Base-by-base conservation (phyloP, 306 rosid genomes). In the Vicia villosa region DNA sequence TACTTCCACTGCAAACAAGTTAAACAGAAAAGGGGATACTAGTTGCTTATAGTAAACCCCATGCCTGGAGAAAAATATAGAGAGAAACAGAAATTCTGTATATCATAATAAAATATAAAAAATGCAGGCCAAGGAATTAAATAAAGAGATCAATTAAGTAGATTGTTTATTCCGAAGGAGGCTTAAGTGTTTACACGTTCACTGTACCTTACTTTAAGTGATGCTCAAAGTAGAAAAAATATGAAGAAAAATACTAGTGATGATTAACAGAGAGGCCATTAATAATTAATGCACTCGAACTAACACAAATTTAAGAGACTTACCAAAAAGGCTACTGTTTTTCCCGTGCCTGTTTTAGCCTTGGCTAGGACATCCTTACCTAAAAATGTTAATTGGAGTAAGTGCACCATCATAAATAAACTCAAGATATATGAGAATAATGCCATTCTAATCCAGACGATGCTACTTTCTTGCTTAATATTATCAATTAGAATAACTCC, bases 361-460 rank as follows among this genome's bases (percentile, higher is more conserved):
- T 91, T 94, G 79, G 97, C 99, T 34, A 94, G 96, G 62, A 94
- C 97, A 79, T 94, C 97, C 91, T 89, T 94, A 78, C 99, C 97
- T 94, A 69, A 47, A 85, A 76, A 81, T 60, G 47, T 67, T 7
- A 77, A 64, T n/a, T 10, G 65, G 73, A 61, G 69, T 72, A 43
- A 81, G 76, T 60, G 57, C 13, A 56, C 37, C 34, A 45, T 72
- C 43, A 68, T 14, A 54, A 49, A 56, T 19, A 77, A 71, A 72
- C 64, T 28, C 42, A 73, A 57, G 41, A 69, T 26, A 68, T 22
- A 49, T 43, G 12, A 55, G 56, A 69, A 69, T 17, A 65, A 62
- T 52, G 64, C 30, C 21, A 49, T 57, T n/a, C 45, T 22, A 66
- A 73, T 61, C 47, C 30, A 26, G 15, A 59, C 16, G 14, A 37